Evolutionary conservation across 345 rosid genomes (phyloP), one percentile per base, ranked within the genome.

Genomic region (Turritis glabra): DNA sequence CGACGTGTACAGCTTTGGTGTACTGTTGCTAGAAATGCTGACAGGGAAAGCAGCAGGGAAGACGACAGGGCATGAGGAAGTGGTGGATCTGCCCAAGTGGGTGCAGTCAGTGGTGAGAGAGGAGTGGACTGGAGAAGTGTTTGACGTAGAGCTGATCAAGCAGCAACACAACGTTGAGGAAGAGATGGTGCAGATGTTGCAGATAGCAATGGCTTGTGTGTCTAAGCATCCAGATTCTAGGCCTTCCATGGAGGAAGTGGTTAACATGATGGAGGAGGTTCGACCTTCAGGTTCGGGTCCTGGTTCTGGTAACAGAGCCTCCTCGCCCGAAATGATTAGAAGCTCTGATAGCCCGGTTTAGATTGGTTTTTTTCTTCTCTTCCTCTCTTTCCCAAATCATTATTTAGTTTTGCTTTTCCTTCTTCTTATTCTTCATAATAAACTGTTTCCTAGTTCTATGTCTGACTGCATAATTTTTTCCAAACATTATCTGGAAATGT

Each of bases 41-140:
- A 92, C 98, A 1, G 98, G 98, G 25, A 92, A 90, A 82, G 81
- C 86, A 35, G 74, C 81, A 0, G 81, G 74, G 55, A 89, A 85
- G 77, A 69, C 88, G 32, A 71, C 84, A 0, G 86, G 91, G 37
- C 83, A 81, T 6, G 94, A 87, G 33, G 92, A 88, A 8, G 84
- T 79, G 35, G 85, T 88, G 37, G 98, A 92, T 70, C 86, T 92
- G 32, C 98, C 96, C 3, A 86, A 82, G 40, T 92, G 98, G 98
- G 98, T 90, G 30, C 96, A 88, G 73, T 90, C 98, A 1, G 92
- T 90, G 47, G 92, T 92, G 56, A 78, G 91, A 46, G 98, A 92
- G 80, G 96, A 92, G 76, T 92, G 98, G 98, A 90, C 98, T 6
- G 87, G 96, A 0, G 98, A 92, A 83, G 98, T 92, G 70, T 92